These are phyloP conservation scores for Coniochaeta sp. DNA, from an alignment of 2,329 filamentous ascomycete species.

Conservation along the genomic window DNA sequence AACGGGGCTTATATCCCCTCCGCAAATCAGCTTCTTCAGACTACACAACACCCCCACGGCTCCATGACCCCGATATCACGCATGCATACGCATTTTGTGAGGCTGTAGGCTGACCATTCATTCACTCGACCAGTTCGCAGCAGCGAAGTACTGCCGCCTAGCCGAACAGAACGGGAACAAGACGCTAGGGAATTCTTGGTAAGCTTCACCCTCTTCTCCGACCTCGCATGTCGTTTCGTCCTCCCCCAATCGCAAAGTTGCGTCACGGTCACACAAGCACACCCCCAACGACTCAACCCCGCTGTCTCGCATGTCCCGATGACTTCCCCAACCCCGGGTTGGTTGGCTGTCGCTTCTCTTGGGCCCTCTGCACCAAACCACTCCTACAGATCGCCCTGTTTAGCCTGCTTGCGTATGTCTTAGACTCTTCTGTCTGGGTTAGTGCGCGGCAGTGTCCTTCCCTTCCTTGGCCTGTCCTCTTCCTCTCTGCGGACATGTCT, in stretches of 20 bases:
- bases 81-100: not conserved
- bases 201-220: constrained; percentile 31
- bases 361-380: not conserved
- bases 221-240: constrained; percentile 13
- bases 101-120: constrained; percentile 42
- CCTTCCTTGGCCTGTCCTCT: no score
- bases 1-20: constrained; percentile 23
- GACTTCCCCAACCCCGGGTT: constrained; percentile 4
- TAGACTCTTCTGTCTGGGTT: no score
- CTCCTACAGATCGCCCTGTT: not conserved
- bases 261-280: constrained; percentile 9
- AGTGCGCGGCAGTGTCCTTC: constrained; percentile 4
- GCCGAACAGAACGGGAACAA: constrained; percentile 87
- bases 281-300: not conserved
- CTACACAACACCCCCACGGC: not conserved
- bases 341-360: constrained; percentile 5
- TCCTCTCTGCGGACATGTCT: no score
- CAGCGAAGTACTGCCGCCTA: constrained; percentile 86
- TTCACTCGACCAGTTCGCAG: constrained; percentile 51
- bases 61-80: not conserved
- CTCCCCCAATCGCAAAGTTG: constrained; percentile 15
- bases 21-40: constrained; percentile 18
- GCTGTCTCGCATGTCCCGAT: constrained; percentile 5
- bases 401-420: not conserved
- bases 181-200: constrained; percentile 92